These are phyloP conservation scores for Paraglomus brasilianum DNA, from an alignment of 192 early-diverging fungal species.

Conservation along the genomic window DNA sequence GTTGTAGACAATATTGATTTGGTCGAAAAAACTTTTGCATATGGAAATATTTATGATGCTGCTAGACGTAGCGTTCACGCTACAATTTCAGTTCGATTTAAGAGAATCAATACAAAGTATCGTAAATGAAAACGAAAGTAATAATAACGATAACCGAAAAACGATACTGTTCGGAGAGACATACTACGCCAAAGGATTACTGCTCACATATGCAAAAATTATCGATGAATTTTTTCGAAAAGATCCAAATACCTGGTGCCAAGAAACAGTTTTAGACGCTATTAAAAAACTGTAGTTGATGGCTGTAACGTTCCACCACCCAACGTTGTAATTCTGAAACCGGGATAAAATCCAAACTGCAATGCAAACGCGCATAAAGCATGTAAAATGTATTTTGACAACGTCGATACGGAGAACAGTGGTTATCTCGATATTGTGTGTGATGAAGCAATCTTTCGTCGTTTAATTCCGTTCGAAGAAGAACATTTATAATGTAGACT, in stretches of 20 bases:
- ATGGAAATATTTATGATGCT: conserved; percentile 17
- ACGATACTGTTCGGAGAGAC: no score
- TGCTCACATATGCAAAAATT: no score
- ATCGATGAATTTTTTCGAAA: no score
- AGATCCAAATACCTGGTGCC: not conserved
- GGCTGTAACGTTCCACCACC: not conserved
- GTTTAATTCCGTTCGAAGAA: conserved; percentile 15
- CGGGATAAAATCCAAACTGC: conserved; percentile 2
- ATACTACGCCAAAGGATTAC: no score
- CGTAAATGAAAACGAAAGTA: not conserved
- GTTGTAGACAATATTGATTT: conserved; percentile 10
- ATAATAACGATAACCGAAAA: no score
- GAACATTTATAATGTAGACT: not conserved
- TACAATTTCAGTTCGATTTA: conserved; percentile 4
- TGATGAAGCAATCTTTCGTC: conserved; percentile 4
- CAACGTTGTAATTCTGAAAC: conserved; percentile 6
- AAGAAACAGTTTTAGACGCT: not conserved
- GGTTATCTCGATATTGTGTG: not conserved
- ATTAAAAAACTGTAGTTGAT: not conserved
- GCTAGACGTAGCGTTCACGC: not conserved
- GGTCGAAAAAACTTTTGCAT: not conserved
- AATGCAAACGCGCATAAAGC: conserved; percentile 4
- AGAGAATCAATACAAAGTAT: not conserved
- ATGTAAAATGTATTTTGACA: conserved; percentile 10
- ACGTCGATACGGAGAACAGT: not conserved